A percentile compares a stretch with the other conserved stretches of the same genome.
These are phyloP conservation scores for Apophysomyces ossiformis DNA, from an alignment of 371 early-diverging fungal genomes.

Conservation along the genomic window DNA sequence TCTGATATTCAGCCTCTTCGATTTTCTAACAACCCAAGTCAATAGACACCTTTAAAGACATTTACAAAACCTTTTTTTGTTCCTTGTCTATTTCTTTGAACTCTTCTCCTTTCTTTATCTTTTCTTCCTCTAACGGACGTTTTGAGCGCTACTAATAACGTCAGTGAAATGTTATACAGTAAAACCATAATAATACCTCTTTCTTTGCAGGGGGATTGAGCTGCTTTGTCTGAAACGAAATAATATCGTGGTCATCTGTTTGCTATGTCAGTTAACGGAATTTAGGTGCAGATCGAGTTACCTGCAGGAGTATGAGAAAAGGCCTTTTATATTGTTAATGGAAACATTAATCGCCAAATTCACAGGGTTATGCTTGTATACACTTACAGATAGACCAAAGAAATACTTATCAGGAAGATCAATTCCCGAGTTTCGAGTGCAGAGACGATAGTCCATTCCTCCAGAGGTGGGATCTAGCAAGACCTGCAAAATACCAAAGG, in stretches of 20 bases:
- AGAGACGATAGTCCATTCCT: conserved; percentile 63
- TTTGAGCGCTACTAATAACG: conserved; percentile 34
- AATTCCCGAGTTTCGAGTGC: conserved; percentile 64
- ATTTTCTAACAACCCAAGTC: conserved; percentile 46
- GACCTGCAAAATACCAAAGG: conserved; percentile 42
- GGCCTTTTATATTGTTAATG: conserved; percentile 20
- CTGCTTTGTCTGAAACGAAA: conserved; percentile 75
- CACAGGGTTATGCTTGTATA: not conserved
- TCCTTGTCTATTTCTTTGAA: conserved; percentile 55
- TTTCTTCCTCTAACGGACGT: conserved; percentile 67
- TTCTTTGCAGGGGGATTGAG: conserved; percentile 65
- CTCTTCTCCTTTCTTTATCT: conserved; percentile 59
- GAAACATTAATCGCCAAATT: not conserved
- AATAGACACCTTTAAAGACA: not conserved
- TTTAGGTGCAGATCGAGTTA: conserved; percentile 13
- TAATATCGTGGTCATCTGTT: conserved; percentile 82
- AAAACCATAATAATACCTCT: conserved; percentile 36
- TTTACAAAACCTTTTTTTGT: conserved; percentile 41
- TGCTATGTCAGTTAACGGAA: conserved; percentile 6
- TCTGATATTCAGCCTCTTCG: conserved; percentile 54
- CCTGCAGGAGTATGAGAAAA: conserved; percentile 43
- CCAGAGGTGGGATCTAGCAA: conserved; percentile 65
- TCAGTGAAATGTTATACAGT: not conserved
- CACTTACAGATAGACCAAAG: conserved; percentile 79
- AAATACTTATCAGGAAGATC: conserved; percentile 75